Conservation (phyloP, 192 early-diverging fungal genomes). For the Coemansia sp. region DNA sequence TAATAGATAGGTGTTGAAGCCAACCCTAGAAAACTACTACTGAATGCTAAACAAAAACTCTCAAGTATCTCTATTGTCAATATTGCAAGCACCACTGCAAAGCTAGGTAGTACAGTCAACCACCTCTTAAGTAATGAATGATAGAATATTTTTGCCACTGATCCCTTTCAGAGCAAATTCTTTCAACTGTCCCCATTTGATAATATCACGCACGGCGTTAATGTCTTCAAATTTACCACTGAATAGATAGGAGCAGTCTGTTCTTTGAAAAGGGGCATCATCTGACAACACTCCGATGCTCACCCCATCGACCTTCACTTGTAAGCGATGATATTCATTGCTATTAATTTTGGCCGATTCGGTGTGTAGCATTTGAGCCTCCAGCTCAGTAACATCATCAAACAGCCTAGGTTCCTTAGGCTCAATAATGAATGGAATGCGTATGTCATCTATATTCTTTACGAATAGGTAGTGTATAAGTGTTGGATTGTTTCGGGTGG, state of each 20-base stretch:
- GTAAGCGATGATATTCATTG: neutral
- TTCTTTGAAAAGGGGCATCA: neutral
- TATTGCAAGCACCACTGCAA: too few species aligned
- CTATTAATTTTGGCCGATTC: neutral
- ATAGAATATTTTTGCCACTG: neutral
- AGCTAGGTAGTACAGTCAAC: too few species aligned
- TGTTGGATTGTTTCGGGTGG: neutral
- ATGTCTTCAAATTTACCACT: neutral
- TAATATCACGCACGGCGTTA: neutral
- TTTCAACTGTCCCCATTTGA: neutral
- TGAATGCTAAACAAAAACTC: too few species aligned
- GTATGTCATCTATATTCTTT: neutral
- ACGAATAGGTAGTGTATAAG: neutral
- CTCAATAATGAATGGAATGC: neutral
- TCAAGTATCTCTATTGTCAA: too few species aligned
- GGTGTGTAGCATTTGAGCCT: neutral
- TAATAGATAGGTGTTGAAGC: too few species aligned
- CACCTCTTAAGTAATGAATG: neutral
- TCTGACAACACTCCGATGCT: neutral
- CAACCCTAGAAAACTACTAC: too few species aligned
- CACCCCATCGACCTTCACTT: neutral
- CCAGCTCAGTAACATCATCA: neutral
- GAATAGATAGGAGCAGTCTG: neutral
- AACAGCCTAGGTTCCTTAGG: neutral
- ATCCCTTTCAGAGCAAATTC: neutral